Conservation (phyloP, 2,329 filamentous ascomycete genomes). For the Biscogniauxia mediterranea region DNA sequence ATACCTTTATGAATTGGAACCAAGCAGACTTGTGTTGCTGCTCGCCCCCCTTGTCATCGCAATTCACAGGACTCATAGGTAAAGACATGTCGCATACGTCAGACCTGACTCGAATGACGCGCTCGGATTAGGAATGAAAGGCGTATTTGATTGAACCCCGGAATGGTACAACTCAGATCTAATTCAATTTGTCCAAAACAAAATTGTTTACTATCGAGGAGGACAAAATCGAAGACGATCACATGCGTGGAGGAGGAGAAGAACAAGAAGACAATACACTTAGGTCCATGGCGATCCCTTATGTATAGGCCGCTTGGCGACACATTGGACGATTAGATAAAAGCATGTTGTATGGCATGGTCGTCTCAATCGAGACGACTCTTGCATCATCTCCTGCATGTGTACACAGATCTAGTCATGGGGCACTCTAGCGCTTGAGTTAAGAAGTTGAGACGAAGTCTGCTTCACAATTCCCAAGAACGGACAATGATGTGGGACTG, state of each 20-base stretch:
- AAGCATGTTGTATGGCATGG: background rate
- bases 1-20: constrained; percentile 31
- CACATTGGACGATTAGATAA: background rate
- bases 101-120: background rate
- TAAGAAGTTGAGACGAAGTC: constrained; percentile 20
- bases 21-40: constrained; percentile 29
- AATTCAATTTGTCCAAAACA: too few relatives aligned
- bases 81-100: constrained; percentile 16
- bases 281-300: background rate
- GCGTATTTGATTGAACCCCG: too few relatives aligned
- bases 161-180: too few relatives aligned
- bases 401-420: background rate
- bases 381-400: constrained; percentile 12
- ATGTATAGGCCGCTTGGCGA: background rate
- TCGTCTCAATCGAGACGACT: constrained; percentile 1
- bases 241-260: background rate
- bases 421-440: constrained; percentile 10
- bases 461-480: constrained; percentile 16
- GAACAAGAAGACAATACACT: background rate
- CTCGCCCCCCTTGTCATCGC: constrained; percentile 25
- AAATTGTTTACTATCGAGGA: background rate
- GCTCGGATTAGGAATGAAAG: background rate
- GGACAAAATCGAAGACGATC: background rate
- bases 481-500: background rate
- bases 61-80: constrained; percentile 11